Conservation (phyloP, 306 rosid genomes). For the Medicago ruthenica region DNA sequence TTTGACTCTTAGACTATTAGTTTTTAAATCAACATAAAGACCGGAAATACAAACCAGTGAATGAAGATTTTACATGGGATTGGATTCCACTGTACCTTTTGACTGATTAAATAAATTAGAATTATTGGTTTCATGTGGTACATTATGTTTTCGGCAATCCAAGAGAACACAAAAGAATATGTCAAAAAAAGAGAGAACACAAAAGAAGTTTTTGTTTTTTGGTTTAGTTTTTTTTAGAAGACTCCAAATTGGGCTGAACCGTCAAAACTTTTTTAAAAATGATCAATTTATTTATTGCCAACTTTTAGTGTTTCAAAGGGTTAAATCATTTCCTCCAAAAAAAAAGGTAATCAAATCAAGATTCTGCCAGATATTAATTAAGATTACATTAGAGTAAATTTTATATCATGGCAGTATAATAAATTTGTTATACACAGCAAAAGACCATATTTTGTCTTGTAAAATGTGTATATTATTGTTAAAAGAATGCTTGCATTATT, state of each 20-base stretch:
- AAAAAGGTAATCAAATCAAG: neutral
- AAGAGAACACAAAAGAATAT: neutral
- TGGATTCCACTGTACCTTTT: slow-evolving; percentile 26
- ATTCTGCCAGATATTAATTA: neutral
- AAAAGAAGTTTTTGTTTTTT: too few species aligned
- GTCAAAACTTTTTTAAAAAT: slow-evolving; percentile 16
- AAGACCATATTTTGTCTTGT: slow-evolving; percentile 17
- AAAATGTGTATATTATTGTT: too few species aligned
- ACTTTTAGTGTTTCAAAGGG: slow-evolving; percentile 46
- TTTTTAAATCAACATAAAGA: slow-evolving; percentile 34
- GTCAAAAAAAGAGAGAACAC: too few species aligned
- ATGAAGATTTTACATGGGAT: slow-evolving; percentile 23
- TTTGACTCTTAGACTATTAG: slow-evolving; percentile 53
- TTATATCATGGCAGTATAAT: slow-evolving; percentile 6
- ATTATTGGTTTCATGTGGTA: slow-evolving; percentile 12
- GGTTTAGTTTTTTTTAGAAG: neutral
- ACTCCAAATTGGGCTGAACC: slow-evolving; percentile 45
- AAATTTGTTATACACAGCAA: neutral
- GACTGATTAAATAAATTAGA: neutral
- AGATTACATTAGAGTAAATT: slow-evolving; percentile 19
- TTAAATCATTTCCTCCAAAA: neutral
- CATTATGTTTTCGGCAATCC: slow-evolving; percentile 15
- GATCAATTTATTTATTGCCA: slow-evolving; percentile 1
- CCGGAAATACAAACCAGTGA: slow-evolving; percentile 35
- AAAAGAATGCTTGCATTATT: slow-evolving; percentile 30